A percentile compares a stretch with the other conserved stretches of the same genome.
Evolutionary conservation across 345 rosid genomes (phyloP).

Genomic region (Lepidium africanum): DNA sequence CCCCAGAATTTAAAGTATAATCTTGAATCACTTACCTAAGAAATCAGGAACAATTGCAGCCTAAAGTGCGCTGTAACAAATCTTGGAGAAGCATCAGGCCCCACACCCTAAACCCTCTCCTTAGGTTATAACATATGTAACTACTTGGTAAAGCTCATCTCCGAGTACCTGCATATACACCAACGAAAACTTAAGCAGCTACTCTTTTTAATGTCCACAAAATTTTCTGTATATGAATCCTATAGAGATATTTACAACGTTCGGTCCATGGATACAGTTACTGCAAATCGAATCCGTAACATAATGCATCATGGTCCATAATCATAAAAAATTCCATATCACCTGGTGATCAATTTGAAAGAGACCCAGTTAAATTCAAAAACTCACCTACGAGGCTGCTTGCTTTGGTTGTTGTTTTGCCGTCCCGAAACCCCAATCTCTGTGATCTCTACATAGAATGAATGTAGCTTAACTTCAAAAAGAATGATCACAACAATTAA

Average conservation of each 20-base stretch:
- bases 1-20: background rate
- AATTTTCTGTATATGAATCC: background rate
- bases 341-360: background rate
- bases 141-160: conserved; percentile 28
- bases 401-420: conserved; percentile 16
- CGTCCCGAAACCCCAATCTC: conserved; percentile 1
- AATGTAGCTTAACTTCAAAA: background rate
- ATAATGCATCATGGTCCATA: background rate
- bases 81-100: conserved; percentile 5
- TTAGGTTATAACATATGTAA: background rate
- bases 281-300: background rate
- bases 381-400: conserved; percentile 30
- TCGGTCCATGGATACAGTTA: background rate
- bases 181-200: background rate
- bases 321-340: background rate
- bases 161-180: conserved; percentile 25
- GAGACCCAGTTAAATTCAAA: background rate
- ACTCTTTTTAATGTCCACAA: background rate
- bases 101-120: background rate
- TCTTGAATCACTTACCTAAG: conserved; percentile 15
- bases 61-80: conserved; percentile 7
- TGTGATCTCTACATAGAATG: conserved; percentile 4
- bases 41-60: conserved; percentile 9
- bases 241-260: background rate
- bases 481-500: background rate